These are phyloP conservation scores for Penicillium cinerascens DNA, from an alignment of 495 filamentous ascomycete genomes.

Conservation along the genomic window DNA sequence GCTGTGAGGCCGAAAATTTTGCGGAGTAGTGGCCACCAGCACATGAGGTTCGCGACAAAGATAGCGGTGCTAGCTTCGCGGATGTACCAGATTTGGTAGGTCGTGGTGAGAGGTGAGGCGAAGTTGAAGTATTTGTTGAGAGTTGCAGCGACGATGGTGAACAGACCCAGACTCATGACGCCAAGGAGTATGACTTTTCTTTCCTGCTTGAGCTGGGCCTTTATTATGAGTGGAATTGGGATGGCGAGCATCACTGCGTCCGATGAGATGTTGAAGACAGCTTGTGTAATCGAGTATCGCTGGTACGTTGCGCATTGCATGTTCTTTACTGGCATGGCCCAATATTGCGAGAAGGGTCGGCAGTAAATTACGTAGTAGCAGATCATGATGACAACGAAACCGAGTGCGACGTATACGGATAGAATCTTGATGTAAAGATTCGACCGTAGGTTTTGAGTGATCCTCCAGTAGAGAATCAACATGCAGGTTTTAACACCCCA, in stretches of 20 bases:
- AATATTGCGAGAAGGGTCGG: conserved; percentile 58
- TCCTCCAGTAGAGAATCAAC: conserved; percentile 46
- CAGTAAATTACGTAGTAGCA: conserved; percentile 65
- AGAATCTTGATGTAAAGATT: conserved; percentile 52
- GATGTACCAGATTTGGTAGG: conserved; percentile 59
- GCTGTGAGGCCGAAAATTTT: conserved; percentile 45
- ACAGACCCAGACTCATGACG: conserved; percentile 55
- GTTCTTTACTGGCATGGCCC: conserved; percentile 46
- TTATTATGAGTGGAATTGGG: conserved; percentile 56
- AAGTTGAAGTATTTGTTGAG: conserved; percentile 68
- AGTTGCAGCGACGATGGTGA: conserved; percentile 59
- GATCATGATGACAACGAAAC: conserved; percentile 58
- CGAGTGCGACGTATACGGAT: conserved; percentile 49
- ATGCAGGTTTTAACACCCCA: conserved; percentile 51
- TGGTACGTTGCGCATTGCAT: conserved; percentile 36
- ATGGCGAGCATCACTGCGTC: conserved; percentile 60
- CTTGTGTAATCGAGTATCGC: conserved; percentile 61
- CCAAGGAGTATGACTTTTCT: conserved; percentile 52
- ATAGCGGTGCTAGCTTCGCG: conserved; percentile 62
- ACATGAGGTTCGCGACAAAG: conserved; percentile 61
- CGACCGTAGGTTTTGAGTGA: conserved; percentile 38
- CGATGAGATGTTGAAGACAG: conserved; percentile 64
- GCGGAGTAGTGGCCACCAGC: conserved; percentile 56
- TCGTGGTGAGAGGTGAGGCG: conserved; percentile 46
- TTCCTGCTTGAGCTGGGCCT: conserved; percentile 44